Evolutionary conservation across 768 basidiomycete species (phyloP), one percentile per base, ranked within the genome.

Genomic region (Mycena amicta): DNA sequence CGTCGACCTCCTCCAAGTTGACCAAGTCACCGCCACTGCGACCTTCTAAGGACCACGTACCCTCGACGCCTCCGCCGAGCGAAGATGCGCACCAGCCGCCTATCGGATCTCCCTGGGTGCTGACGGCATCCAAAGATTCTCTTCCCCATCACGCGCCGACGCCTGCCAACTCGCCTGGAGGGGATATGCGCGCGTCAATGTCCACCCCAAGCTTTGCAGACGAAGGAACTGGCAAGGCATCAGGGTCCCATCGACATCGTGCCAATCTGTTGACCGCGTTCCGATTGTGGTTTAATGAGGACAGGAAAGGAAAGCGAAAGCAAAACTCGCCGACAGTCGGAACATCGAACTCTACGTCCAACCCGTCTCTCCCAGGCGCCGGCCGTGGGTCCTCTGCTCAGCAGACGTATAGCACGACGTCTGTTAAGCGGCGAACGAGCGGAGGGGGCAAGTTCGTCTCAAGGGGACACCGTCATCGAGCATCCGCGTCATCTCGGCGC

Each of bases 271-370:
- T 98, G 50, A 87, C 89, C 2, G 84, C 93, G 5, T 93, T 98
- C 74, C 83, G 92, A 45, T 80, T 88, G 60, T 94, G 95, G 92
- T 96, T 98, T 74, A 85, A 93, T 59, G 94, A 97, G 60, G 95
- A 95, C 62, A 81, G 83, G 63, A 94, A 92, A 69, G 88, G 93
- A 3, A 96, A 95, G 75, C 82, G 90, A 52, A 91, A 90, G 71
- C 86, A 84, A 41, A 50, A 63, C 20, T 62, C 72, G 3, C 57
- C 70, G 13, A 50, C 71, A 47, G 58, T 71, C 28, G 65, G 73
- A 27, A 67, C 73, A 26, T 66, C 72, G 57, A 61, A 68, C 15
- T 66, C 66, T 33, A 67, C 66, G 61, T 30, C 55, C 58, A 20
- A 13, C 46, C 1, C 50, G 22, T 45, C 43, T 16, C 22, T 45